phyloP scores from a whole-genome alignment of 176 grass and related monocot genomes.

The Oryza punctata region DNA sequence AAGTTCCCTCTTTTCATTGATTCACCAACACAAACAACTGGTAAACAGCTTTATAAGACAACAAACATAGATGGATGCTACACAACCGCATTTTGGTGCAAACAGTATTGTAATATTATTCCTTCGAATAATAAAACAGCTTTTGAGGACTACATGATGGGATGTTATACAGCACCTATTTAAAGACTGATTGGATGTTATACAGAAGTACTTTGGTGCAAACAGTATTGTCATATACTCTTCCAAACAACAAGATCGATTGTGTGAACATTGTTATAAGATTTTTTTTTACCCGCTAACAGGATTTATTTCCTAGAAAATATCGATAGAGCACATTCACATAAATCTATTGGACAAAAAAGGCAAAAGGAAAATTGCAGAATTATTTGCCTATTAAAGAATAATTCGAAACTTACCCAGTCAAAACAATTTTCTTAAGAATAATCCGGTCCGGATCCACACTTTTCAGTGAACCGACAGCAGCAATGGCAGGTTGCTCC shows the following conservation, averaged over 20 bases:
- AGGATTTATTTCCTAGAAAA: background rate
- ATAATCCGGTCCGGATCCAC: conserved; percentile 86
- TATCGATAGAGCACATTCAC: background rate
- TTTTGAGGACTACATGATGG: background rate
- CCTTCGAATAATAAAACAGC: background rate
- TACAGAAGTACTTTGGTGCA: background rate
- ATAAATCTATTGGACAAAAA: background rate
- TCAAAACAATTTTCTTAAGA: conserved; percentile 94
- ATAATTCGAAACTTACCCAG: conserved; percentile 64
- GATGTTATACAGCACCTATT: background rate
- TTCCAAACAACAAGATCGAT: background rate
- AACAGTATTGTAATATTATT: background rate
- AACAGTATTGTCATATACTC: no score
- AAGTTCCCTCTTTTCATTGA: background rate
- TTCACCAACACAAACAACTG: background rate
- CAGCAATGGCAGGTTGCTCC: conserved; percentile 66
- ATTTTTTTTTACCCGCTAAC: background rate
- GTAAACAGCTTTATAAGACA: background rate
- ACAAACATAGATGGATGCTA: no score
- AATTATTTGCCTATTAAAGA: background rate
- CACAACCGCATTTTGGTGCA: background rate
- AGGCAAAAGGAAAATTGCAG: background rate
- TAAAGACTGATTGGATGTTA: background rate
- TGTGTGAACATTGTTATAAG: background rate
- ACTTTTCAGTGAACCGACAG: conserved; percentile 76